Base-by-base conservation (phyloP, 2,329 filamentous ascomycete species). In the Hymenoscyphus repandus region DNA sequence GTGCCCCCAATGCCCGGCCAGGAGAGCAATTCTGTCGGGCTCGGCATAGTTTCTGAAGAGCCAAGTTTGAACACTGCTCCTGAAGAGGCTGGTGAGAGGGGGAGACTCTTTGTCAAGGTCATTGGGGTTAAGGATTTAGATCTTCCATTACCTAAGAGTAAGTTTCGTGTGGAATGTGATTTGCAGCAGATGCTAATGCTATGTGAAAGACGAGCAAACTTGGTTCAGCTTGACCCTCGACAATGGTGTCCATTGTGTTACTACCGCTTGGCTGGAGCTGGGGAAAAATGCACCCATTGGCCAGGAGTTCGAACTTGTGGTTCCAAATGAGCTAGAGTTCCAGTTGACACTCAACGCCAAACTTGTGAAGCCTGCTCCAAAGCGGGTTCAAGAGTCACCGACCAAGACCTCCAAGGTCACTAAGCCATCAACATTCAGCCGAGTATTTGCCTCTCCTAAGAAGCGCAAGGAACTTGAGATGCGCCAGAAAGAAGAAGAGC, bases 201-300 rank as follows among this genome's bases (percentile, higher is more conserved):
- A 3, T 11, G 13, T 33, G 27, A 41, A 41, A 93, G 89, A 87
- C 64, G 91, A 97, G 70, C 85, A 89, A 49, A 89, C 89, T 2
- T 93, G 89, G 79, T 99, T 99, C 72, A 91, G 92, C 62, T 79
- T 99, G 10, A 99, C 93, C 0, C 79, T 99, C n/a, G 93, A 99
- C 69, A 99, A 99, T 58, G 93, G 93, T 22, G 82, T 99, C 1
- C 93, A 99, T 68, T 99, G 93, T 64, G 93, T 99, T 13, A 99
- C 93, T 0, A 99, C 93, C 3, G 86, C 90, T 0, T 96, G 90
- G 88, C 77, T 97, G 7, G 93, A 99, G 68, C 76, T 99, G 53
- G 90, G 90, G 17, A 87, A 88, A 61, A 92, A 88, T 53, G 92
- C 93, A 2, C 90, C 93, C 0, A 97, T 99, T 60, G 93, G 92